These are phyloP conservation scores for Penicillium italicum DNA, from an alignment of 2,329 filamentous ascomycete genomes.

Conservation along the genomic window DNA sequence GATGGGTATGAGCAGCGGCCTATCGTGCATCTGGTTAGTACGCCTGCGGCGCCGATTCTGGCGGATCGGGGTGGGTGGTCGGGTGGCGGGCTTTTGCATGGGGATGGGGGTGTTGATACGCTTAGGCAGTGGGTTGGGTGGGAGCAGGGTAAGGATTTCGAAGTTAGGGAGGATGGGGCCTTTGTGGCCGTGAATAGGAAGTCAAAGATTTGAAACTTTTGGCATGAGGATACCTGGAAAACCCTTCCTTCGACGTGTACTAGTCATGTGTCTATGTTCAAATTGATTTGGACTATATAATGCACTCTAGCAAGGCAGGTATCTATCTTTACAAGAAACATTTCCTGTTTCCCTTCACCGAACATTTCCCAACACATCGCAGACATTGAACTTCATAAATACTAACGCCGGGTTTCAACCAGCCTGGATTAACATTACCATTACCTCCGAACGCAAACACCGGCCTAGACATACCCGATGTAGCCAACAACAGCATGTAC, in stretches of 20 bases:
- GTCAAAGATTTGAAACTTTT: background rate
- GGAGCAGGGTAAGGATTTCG: conserved; percentile 67
- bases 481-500: background rate
- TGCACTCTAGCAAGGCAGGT: background rate
- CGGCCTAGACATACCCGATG: background rate
- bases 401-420: background rate
- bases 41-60: conserved; percentile 60
- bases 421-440: background rate
- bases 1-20: conserved; percentile 49
- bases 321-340: background rate
- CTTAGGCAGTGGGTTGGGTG: conserved; percentile 74
- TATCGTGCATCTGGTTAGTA: conserved; percentile 56
- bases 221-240: background rate
- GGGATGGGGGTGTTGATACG: conserved; percentile 67
- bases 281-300: background rate
- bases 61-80: conserved; percentile 67
- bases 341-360: background rate
- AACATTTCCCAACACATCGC: background rate
- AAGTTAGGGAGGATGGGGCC: conserved; percentile 57
- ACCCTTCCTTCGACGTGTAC: background rate
- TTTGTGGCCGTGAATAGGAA: conserved; percentile 50
- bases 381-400: background rate
- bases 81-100: conserved; percentile 58
- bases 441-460: background rate
- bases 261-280: background rate